Percentiles rank a stretch among this genome's conserved stretches.
Evolutionary conservation across 2,329 filamentous ascomycete genomes (phyloP).

Genomic region (Fusarium camptoceras): DNA sequence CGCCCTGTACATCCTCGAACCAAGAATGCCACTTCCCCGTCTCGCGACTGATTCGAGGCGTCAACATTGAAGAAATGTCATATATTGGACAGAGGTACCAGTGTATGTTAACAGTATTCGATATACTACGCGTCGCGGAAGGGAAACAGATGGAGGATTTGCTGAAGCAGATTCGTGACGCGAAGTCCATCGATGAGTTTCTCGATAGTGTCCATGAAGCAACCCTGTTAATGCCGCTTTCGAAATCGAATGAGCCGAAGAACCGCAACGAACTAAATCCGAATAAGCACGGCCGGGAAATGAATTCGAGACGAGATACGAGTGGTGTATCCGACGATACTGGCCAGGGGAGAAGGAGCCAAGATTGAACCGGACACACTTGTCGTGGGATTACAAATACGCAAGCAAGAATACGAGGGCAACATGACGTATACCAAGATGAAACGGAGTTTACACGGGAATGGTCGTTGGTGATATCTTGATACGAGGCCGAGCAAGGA

Average conservation of each 20-base stretch:
- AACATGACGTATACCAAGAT: too few species aligned
- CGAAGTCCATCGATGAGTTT: neutral
- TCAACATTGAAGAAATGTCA: neutral
- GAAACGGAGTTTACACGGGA: too few species aligned
- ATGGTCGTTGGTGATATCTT: too few species aligned
- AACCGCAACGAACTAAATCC: neutral
- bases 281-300: too few species aligned
- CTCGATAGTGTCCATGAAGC: neutral
- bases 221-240: neutral
- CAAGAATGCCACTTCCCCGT: neutral
- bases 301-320: too few species aligned
- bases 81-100: neutral
- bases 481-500: too few species aligned
- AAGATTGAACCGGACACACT: too few species aligned
- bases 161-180: neutral
- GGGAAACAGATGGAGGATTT: neutral
- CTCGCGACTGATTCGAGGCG: neutral
- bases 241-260: neutral
- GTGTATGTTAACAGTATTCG: neutral
- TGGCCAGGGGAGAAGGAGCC: too few species aligned
- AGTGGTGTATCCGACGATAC: too few species aligned
- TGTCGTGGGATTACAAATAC: too few species aligned
- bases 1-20: neutral
- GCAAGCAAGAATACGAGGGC: too few species aligned
- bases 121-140: neutral